These are phyloP conservation scores for Medicago arabica DNA, from an alignment of 306 rosid species.

Conservation along the genomic window DNA sequence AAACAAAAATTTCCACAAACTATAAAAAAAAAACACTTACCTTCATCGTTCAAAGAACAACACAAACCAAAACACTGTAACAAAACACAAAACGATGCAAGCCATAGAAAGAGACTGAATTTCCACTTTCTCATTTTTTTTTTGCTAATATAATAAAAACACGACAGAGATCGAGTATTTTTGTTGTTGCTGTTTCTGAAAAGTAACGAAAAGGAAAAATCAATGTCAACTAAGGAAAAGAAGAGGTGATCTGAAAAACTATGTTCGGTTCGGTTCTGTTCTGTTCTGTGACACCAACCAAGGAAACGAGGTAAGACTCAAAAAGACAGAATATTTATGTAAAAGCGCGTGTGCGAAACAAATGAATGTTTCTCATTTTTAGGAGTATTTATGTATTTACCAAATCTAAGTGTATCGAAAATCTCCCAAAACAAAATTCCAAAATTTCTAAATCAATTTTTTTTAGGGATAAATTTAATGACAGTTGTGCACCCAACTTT, in stretches of 20 bases:
- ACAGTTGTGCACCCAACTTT: not conserved
- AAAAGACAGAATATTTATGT: not conserved
- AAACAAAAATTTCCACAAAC: conserved; percentile 29
- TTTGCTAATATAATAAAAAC: not conserved
- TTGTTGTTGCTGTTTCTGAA: not conserved
- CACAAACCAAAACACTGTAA: conserved; percentile 37
- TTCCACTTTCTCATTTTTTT: conserved; percentile 18
- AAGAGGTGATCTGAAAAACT: not conserved
- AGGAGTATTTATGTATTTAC: not conserved
- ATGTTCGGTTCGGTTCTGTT: not conserved
- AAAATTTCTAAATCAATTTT: not conserved
- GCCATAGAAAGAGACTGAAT: not conserved
- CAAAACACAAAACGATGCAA: not conserved
- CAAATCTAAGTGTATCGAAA: not conserved
- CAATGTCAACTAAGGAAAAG: not conserved
- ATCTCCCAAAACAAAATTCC: not conserved
- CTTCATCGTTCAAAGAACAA: conserved; percentile 83
- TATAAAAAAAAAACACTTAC: conserved; percentile 44
- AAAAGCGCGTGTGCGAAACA: conserved; percentile 17
- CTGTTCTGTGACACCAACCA: not conserved
- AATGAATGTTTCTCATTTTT: not conserved
- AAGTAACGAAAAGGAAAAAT: conserved; percentile 6
- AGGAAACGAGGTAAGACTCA: conserved; percentile 5
- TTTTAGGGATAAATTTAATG: too few species aligned
- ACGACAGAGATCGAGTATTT: not conserved